Conservation (phyloP, 2,329 filamentous ascomycete species). For the Tolypocladium album region DNA sequence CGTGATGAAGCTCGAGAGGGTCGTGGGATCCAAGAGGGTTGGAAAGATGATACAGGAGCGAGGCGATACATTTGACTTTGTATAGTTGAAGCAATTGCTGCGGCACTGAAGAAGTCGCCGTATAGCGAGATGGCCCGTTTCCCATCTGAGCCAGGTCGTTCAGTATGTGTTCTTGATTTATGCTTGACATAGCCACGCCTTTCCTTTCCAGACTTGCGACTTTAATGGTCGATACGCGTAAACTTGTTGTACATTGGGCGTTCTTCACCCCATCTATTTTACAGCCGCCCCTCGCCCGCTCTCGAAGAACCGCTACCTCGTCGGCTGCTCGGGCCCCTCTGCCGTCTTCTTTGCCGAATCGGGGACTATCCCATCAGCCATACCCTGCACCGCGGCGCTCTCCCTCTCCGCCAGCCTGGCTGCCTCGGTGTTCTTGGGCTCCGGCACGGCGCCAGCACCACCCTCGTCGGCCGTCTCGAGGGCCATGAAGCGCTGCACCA, state of each 20-base stretch:
- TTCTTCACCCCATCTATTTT: background rate
- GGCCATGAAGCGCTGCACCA: conserved; percentile 37
- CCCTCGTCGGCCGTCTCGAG: conserved; percentile 11
- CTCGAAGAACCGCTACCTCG: conserved; percentile 1
- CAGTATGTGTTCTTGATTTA: too few relatives aligned
- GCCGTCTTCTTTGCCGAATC: conserved; percentile 9
- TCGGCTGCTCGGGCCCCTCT: background rate
- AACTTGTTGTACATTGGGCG: conserved; percentile 4
- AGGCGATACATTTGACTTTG: conserved; percentile 90
- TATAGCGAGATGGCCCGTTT: background rate
- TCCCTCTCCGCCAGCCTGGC: conserved; percentile 14
- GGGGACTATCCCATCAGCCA: conserved; percentile 18
- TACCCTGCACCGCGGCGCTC: conserved; percentile 19
- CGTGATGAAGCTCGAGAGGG: conserved; percentile 73
- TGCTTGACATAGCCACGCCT: background rate
- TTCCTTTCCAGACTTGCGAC: background rate
- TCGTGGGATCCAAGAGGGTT: conserved; percentile 73
- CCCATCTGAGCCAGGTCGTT: background rate
- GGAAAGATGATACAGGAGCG: conserved; percentile 75
- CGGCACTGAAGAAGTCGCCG: background rate
- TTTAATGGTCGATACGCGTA: conserved; percentile 2
- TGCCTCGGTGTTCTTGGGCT: conserved; percentile 9
- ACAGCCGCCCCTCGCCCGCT: background rate
- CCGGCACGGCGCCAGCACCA: conserved; percentile 2
- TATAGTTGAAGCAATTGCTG: conserved; percentile 35